Conservation (phyloP, 75 land plant genomes). For the Chamaecyparis obtusa region DNA sequence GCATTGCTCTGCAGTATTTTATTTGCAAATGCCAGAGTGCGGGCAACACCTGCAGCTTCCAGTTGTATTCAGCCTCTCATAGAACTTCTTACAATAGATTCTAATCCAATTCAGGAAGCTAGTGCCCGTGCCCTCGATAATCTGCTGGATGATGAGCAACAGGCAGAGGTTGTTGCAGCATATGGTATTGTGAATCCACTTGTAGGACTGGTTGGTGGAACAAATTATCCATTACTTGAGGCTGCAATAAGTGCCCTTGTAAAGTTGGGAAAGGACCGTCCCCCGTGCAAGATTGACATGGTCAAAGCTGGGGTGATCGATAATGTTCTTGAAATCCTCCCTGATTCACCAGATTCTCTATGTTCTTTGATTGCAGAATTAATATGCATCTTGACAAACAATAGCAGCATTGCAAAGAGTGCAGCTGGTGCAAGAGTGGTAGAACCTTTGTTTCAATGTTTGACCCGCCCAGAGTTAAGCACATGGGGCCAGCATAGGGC, state of each 20-base stretch:
- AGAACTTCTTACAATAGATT: conserved; percentile 38
- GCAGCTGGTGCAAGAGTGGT: conserved; percentile 69
- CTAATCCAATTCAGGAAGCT: conserved; percentile 34
- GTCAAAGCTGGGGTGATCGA: conserved; percentile 89
- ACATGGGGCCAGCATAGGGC: conserved; percentile 94
- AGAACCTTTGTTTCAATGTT: conserved; percentile 75
- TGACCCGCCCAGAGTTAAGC: conserved; percentile 67
- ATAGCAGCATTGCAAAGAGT: conserved; percentile 81
- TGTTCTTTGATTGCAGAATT: conserved; percentile 78
- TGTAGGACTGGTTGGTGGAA: conserved; percentile 59
- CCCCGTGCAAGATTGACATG: conserved; percentile 82
- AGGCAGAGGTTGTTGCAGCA: conserved; percentile 69
- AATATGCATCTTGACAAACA: conserved; percentile 87
- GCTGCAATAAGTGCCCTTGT: conserved; percentile 77
- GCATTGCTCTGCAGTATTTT: conserved; percentile 63
- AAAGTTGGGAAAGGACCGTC: conserved; percentile 89
- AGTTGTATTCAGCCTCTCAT: conserved; percentile 62
- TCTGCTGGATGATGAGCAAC: conserved; percentile 86
- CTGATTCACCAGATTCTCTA: conserved; percentile 59
- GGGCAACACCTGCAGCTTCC: conserved; percentile 42
- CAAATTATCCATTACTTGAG: conserved; percentile 59
- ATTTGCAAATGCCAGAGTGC: conserved; percentile 50
- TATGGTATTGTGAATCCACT: conserved; percentile 62
- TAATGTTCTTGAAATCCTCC: conserved; percentile 68
- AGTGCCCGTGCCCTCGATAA: conserved; percentile 68